Conservation (phyloP, 1,284 basidiomycete species). For the Leccinum subrobustum region DNA sequence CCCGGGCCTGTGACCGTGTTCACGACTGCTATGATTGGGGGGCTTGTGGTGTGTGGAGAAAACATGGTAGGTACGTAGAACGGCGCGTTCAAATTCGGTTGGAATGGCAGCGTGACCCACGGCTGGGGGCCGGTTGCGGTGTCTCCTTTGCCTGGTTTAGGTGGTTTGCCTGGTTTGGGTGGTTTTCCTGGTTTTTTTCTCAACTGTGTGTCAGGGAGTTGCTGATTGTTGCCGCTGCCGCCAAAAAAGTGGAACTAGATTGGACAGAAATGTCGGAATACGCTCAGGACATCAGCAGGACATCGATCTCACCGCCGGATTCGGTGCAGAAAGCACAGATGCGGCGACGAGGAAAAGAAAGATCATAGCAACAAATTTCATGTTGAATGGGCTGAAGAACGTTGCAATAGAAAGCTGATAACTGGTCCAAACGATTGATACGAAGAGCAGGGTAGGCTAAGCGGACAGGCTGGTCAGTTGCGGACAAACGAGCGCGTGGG, state of each 20-base stretch:
- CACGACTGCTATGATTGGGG: neutral
- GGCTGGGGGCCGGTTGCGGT: neutral
- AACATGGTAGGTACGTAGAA: neutral
- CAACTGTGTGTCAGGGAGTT: too few relatives aligned
- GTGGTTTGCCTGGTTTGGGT: too few relatives aligned
- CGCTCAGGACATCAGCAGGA: neutral
- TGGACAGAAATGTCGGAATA: neutral
- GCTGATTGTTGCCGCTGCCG: neutral
- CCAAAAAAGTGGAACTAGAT: neutral
- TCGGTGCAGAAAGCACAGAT: neutral
- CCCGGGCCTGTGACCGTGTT: too few relatives aligned
- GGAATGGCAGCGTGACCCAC: neutral
- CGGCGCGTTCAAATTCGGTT: neutral
- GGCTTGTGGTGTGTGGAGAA: neutral
- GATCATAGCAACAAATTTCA: neutral
- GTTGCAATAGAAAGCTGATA: neutral
- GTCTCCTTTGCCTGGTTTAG: too few relatives aligned
- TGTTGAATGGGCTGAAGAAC: neutral
- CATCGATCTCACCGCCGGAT: neutral
- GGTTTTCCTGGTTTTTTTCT: too few relatives aligned
- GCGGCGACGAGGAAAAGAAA: neutral
- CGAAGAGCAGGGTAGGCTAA: neutral
- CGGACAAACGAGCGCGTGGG: too few relatives aligned
- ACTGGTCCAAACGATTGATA: neutral
- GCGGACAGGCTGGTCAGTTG: neutral